Conservation (phyloP, 352 stramenopile species). For the Vaucheria bursata region DNA sequence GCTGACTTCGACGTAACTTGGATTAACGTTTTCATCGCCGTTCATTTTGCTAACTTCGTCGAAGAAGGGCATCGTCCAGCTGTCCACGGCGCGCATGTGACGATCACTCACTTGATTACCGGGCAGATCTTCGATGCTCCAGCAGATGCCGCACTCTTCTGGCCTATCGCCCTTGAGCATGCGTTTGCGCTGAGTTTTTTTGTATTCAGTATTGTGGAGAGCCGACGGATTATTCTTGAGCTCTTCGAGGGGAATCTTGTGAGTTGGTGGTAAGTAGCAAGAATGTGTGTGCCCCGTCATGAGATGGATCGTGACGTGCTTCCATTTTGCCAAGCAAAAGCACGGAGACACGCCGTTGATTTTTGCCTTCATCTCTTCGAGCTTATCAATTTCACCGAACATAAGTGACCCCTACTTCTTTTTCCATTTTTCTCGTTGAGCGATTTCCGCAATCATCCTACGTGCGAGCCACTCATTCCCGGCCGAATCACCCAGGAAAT, state of each 20-base stretch:
- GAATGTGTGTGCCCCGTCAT: background rate
- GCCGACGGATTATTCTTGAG: background rate
- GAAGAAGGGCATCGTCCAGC: background rate
- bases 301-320: background rate
- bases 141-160: background rate
- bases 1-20: background rate
- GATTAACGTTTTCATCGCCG: background rate
- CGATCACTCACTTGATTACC: background rate
- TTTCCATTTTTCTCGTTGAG: background rate
- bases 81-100: background rate
- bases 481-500: background rate
- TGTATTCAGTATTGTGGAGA: background rate
- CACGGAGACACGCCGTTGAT: background rate
- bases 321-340: conserved; percentile 1
- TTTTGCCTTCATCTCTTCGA: conserved; percentile 1
- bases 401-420: background rate
- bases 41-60: background rate
- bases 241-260: background rate
- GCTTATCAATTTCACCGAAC: conserved; percentile 2
- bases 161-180: background rate
- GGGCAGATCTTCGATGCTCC: background rate
- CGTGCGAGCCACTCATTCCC: background rate
- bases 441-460: background rate
- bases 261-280: background rate
- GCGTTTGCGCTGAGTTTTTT: background rate